These are phyloP conservation scores for Kuraishia cidri DNA, from an alignment of 805 yeast genomes.

Conservation along the genomic window DNA sequence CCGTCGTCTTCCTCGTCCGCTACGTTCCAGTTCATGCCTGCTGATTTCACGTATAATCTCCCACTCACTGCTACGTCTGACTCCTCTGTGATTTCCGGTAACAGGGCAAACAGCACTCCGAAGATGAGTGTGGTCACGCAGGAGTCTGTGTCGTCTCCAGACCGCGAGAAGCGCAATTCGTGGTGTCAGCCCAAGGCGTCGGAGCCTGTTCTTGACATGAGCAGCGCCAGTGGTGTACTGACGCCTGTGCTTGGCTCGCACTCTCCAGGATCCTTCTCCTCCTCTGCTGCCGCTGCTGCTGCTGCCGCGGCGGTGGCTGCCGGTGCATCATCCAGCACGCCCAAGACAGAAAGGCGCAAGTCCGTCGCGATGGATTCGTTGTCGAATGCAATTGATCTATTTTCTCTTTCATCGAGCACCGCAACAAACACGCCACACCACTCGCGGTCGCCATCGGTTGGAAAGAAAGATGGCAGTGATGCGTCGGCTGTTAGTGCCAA, in stretches of 20 bases:
- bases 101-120: background rate
- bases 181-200: slow-evolving; percentile 18
- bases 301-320: slow-evolving; percentile 1
- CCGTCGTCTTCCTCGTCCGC: slow-evolving; percentile 40
- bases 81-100: no score
- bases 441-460: no score
- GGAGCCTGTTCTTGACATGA: slow-evolving; percentile 21
- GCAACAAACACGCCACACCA: no score
- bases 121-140: background rate
- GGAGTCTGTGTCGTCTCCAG: slow-evolving; percentile 10
- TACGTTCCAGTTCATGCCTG: background rate
- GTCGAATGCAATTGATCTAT: slow-evolving; percentile 19
- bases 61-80: background rate
- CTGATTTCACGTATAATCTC: background rate
- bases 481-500: no score
- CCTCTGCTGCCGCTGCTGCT: background rate
- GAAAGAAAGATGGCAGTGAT: no score
- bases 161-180: slow-evolving; percentile 15
- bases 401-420: no score
- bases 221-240: slow-evolving; percentile 20
- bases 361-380: slow-evolving; percentile 22
- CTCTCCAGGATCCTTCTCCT: background rate
- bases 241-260: slow-evolving; percentile 7
- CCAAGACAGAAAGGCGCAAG: slow-evolving; percentile 17
- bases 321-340: slow-evolving; percentile 3